Percentiles rank a stretch among this genome's conserved stretches.
phyloP scores from a whole-genome alignment of 1,284 basidiomycete genomes.

The Ganoderma lucidum region DNA sequence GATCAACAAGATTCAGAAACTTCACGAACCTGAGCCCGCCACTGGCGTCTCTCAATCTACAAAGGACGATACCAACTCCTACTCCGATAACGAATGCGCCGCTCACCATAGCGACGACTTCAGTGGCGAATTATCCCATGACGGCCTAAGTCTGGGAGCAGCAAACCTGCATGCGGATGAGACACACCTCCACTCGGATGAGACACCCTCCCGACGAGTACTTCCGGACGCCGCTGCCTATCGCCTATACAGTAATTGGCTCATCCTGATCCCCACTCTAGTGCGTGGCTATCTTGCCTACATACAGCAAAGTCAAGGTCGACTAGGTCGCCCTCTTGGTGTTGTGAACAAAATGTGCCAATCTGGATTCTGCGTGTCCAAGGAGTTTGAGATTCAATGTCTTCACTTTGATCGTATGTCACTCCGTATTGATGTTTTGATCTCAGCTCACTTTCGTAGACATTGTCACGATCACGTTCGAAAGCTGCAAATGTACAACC shows the following conservation, averaged over 20 bases:
- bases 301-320: neutral
- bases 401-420: neutral
- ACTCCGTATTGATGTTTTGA: neutral
- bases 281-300: neutral
- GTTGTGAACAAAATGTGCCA: neutral
- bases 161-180: too few species aligned
- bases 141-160: neutral
- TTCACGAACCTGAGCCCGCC: neutral
- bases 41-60: too few species aligned
- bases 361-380: neutral
- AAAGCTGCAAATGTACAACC: conserved; percentile 8
- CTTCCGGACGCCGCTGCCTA: neutral
- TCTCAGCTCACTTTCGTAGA: too few species aligned
- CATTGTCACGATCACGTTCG: neutral
- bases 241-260: neutral
- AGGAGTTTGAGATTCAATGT: neutral
- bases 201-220: neutral
- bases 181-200: neutral
- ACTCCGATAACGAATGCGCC: too few species aligned
- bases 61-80: too few species aligned
- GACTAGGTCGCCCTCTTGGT: neutral
- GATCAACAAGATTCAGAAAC: neutral
- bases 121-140: too few species aligned
- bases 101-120: too few species aligned
- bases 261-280: neutral